Evolutionary conservation across 2,329 filamentous ascomycete species (phyloP).

Genomic region (Botrytis fragariae): DNA sequence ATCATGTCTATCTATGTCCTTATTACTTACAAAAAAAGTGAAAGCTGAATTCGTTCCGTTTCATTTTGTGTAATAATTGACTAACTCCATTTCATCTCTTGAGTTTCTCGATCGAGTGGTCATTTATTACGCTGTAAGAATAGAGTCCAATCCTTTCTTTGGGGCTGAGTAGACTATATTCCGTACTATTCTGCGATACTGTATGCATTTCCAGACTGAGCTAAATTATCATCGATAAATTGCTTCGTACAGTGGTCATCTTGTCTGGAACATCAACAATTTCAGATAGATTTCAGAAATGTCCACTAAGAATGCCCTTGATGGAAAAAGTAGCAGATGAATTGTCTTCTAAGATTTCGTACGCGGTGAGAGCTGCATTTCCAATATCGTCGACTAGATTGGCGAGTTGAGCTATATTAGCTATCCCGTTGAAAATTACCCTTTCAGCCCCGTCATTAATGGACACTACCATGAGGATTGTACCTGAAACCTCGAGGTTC

Average conservation of each 20-base stretch:
- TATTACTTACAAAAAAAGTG: neutral
- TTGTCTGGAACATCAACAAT: neutral
- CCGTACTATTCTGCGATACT: no score
- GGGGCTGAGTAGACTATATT: no score
- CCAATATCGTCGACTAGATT: neutral
- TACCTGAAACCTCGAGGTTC: neutral
- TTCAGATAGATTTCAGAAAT: fast-evolving
- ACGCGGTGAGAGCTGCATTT: neutral
- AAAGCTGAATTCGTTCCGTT: neutral
- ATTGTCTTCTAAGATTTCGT: neutral
- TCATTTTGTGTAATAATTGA: neutral
- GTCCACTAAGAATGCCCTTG: neutral
- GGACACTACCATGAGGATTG: neutral
- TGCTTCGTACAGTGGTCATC: neutral
- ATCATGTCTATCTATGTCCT: neutral
- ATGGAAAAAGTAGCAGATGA: neutral
- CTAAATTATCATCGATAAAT: neutral
- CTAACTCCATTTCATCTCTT: neutral
- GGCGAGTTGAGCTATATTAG: neutral
- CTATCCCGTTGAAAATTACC: neutral
- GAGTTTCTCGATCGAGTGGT: neutral
- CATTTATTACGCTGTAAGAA: neutral
- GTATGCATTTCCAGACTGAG: no score
- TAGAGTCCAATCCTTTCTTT: no score
- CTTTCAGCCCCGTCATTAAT: neutral